Conservation (phyloP, 2,329 filamentous ascomycete genomes). For the Fusarium vanettenii region DNA sequence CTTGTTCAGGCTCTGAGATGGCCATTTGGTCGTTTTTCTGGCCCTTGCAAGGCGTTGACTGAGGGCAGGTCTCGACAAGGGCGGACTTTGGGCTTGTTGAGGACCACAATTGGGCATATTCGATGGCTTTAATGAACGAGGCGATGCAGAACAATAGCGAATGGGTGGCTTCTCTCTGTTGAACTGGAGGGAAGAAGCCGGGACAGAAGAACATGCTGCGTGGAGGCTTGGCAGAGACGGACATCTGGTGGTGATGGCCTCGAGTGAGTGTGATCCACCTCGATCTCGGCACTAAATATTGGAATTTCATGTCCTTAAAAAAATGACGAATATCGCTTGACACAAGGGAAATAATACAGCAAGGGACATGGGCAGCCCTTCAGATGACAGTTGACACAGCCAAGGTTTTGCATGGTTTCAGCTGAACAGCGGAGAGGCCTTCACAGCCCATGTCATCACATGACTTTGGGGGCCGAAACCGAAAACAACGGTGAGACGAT, state of each 20-base stretch:
- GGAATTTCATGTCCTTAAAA: not conserved
- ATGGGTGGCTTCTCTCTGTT: not conserved
- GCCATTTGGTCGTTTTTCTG: not conserved
- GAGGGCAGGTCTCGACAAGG: not conserved
- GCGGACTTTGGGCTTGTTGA: not conserved
- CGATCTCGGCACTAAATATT: too few relatives aligned
- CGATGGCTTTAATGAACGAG: not conserved
- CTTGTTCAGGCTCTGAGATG: not conserved
- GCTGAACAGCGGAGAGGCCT: not conserved
- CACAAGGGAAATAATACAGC: not conserved
- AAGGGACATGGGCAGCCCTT: not conserved
- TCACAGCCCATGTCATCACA: not conserved
- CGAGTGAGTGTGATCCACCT: not conserved
- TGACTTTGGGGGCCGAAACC: not conserved
- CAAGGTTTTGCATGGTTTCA: not conserved
- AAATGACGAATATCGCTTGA: not conserved
- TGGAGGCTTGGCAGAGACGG: not conserved
- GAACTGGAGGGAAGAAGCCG: not conserved
- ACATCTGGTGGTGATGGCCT: not conserved
- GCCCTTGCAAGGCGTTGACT: not conserved
- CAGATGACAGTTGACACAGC: not conserved
- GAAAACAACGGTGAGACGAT: not conserved
- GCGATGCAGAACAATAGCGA: not conserved
- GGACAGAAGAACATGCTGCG: not conserved
- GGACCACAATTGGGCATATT: not conserved